Evolutionary conservation across 805 yeast genomes (phyloP).

Genomic region (Candida orba): DNA sequence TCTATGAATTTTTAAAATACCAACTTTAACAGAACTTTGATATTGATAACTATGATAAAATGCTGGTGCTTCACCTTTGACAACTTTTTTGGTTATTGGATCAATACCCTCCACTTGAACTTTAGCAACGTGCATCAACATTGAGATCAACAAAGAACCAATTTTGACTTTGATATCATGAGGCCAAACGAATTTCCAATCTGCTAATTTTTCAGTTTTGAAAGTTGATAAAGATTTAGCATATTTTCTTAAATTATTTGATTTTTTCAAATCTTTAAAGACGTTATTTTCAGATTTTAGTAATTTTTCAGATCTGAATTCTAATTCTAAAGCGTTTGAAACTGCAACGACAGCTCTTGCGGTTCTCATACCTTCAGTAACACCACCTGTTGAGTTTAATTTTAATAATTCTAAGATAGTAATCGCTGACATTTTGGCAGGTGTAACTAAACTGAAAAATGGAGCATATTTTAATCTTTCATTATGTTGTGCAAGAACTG

Average conservation of each 20-base stretch:
- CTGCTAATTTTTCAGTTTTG: slow-evolving; percentile 30
- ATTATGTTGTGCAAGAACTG: slow-evolving; percentile 25
- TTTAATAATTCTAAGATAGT: slow-evolving; percentile 78
- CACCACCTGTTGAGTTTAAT: slow-evolving; percentile 66
- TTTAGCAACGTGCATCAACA: slow-evolving; percentile 74
- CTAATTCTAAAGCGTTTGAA: slow-evolving; percentile 79
- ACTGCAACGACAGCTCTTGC: slow-evolving; percentile 76
- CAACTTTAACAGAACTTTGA: slow-evolving; percentile 68
- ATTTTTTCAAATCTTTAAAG: slow-evolving; percentile 41
- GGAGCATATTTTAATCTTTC: slow-evolving; percentile 64
- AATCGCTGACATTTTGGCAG: slow-evolving; percentile 77
- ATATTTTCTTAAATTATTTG: slow-evolving; percentile 24
- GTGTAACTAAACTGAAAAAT: slow-evolving; percentile 59
- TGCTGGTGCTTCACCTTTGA: slow-evolving; percentile 80
- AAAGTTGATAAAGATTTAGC: slow-evolving; percentile 24
- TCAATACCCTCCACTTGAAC: slow-evolving; percentile 74
- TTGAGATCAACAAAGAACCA: slow-evolving; percentile 73
- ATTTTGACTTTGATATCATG: slow-evolving; percentile 54
- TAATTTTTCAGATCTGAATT: slow-evolving; percentile 65
- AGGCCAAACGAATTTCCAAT: slow-evolving; percentile 45
- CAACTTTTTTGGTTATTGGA: slow-evolving; percentile 63
- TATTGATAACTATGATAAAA: slow-evolving; percentile 85
- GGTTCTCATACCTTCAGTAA: slow-evolving; percentile 74
- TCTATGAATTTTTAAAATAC: slow-evolving; percentile 72
- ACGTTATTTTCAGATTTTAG: slow-evolving; percentile 49